Evolutionary conservation across 192 early-diverging fungal species (phyloP).

Genomic region (Dissophora globulifera): DNA sequence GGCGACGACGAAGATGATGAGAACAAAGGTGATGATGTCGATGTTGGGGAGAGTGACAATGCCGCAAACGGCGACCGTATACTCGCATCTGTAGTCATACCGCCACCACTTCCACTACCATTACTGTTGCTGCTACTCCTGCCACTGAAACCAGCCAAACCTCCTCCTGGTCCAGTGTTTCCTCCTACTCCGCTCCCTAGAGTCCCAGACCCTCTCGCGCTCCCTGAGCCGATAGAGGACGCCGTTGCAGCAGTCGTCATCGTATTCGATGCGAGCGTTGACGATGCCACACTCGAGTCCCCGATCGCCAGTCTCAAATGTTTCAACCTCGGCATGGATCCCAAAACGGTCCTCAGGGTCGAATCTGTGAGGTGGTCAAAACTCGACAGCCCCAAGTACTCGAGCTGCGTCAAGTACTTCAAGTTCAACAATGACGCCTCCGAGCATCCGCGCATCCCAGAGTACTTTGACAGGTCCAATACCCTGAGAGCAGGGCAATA

Average conservation of each 20-base stretch:
- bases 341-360: constrained; percentile 40
- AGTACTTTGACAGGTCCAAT: constrained; percentile 49
- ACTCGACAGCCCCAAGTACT: constrained; percentile 47
- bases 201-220: not conserved
- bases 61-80: constrained; percentile 23
- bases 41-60: constrained; percentile 4
- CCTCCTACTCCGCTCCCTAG: not conserved
- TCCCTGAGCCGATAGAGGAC: not conserved
- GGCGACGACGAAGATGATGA: constrained; percentile 9
- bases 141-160: not conserved
- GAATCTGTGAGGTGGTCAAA: constrained; percentile 50
- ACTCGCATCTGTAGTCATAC: not conserved
- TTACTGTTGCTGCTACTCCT: not conserved
- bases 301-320: constrained; percentile 40
- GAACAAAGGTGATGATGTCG: too few relatives aligned
- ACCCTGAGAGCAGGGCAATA: constrained; percentile 39
- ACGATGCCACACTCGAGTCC: constrained; percentile 15
- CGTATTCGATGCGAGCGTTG: not conserved
- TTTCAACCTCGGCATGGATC: constrained; percentile 44
- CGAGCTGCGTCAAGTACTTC: constrained; percentile 31
- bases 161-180: not conserved
- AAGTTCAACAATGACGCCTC: constrained; percentile 34
- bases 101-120: not conserved
- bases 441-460: constrained; percentile 37
- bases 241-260: not conserved